Conservation (phyloP, 192 early-diverging fungal genomes). For the Entrophospora sp. region DNA sequence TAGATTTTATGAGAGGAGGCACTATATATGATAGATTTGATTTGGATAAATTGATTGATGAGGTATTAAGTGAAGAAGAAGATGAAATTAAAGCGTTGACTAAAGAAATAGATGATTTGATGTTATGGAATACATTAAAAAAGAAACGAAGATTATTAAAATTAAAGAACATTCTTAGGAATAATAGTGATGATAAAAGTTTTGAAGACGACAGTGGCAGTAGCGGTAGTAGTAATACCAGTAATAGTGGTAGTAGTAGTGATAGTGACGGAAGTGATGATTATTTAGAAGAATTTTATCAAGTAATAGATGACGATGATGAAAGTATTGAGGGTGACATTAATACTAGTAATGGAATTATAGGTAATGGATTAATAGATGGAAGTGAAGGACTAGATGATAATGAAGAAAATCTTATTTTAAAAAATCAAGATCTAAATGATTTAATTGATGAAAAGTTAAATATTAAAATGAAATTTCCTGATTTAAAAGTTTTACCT, state of each 20-base stretch:
- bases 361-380: conserved; percentile 2
- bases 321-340: conserved; percentile 8
- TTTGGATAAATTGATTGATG: conserved; percentile 22
- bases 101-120: conserved; percentile 26
- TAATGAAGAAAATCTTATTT: background rate
- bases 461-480: background rate
- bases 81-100: conserved; percentile 23
- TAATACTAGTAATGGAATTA: background rate
- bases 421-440: background rate
- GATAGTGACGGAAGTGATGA: background rate
- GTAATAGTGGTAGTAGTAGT: background rate
- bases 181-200: too few species aligned
- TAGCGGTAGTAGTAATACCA: background rate
- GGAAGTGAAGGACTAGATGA: background rate
- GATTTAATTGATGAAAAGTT: background rate
- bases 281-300: conserved; percentile 20
- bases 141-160: conserved; percentile 27
- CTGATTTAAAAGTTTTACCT: conserved; percentile 3
- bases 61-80: conserved; percentile 13
- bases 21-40: conserved; percentile 21
- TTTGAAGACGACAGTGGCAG: conserved; percentile 6
- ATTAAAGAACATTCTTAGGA: conserved; percentile 29
- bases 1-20: conserved; percentile 34
- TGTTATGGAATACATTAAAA: conserved; percentile 20
- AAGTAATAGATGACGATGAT: conserved; percentile 1